Base-by-base conservation (phyloP, 2,329 filamentous ascomycete species). In the Ophiosphaerella herpotricha region DNA sequence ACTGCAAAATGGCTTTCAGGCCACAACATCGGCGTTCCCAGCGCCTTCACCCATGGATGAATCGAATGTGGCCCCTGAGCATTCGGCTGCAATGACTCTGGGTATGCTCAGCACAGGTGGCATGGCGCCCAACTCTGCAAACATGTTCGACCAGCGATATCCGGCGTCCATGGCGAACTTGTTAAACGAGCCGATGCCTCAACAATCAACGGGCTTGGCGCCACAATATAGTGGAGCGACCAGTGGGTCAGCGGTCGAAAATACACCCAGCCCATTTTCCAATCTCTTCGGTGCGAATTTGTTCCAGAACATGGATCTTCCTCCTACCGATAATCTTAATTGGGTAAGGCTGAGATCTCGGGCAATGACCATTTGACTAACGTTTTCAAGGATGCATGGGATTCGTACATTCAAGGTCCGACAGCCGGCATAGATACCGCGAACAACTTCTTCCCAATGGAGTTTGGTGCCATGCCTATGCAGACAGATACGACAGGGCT, bases 61-160 rank as follows among this genome's bases (percentile, higher is more conserved):
- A 48, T 77, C 85, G 49, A 85, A 85, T 39, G 70, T 80, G 2
- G 76, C 77, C 41, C 82, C 85, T 55, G 80, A 88, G 73, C 82
- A 84, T 49, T 80, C 79, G 16, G 86, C 86, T 8, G 86, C 86
- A 0, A 88, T 89, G 84, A 88, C 85, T 0, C 67, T 88, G n/a
- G 86, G 85, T 2, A 81, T 89, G 74, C 75, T 89, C 23, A 87
- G 84, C 46, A 83, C 82, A 33, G 85, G 85, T 5, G 77, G 80
- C 18, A 78, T 86, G 72, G 81, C 80, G 12, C 80, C 83, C 1
- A 79, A 77, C 42, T 68, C 69, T 14, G 67, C 72, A 4, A 74
- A 73, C 48, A 70, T 74, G 69, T 75, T 74, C 38, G 72, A 75
- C 39, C 71, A 64, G 36, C 64, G 70, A 12, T 74, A 74, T 42